These are phyloP conservation scores for Dichomitus squalens DNA, from an alignment of 1,284 basidiomycete species.

Conservation along the genomic window DNA sequence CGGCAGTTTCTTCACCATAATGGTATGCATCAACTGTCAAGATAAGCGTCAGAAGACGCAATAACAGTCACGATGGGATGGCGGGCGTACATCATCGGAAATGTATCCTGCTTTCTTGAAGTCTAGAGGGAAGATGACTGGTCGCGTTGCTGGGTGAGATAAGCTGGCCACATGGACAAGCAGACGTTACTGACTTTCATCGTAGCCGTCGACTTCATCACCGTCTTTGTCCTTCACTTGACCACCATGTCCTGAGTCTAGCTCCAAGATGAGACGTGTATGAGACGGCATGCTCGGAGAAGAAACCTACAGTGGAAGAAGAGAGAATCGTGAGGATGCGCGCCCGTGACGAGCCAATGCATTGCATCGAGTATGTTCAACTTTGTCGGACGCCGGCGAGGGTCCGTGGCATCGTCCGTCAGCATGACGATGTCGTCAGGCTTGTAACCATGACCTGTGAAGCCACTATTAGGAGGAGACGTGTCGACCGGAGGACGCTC, in stretches of 20 bases:
- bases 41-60: not conserved
- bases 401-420: slow-evolving; percentile 69
- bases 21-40: slow-evolving; percentile 55
- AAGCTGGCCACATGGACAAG: not conserved
- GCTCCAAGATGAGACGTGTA: not conserved
- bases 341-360: slow-evolving; percentile 84
- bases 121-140: slow-evolving; percentile 69
- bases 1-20: slow-evolving; percentile 65
- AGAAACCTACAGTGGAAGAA: slow-evolving; percentile 81
- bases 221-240: slow-evolving; percentile 74
- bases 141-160: not conserved
- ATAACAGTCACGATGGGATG: not conserved
- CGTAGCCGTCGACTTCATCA: slow-evolving; percentile 66
- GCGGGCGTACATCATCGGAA: slow-evolving; percentile 69
- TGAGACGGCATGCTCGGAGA: not conserved
- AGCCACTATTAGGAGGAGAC: not conserved
- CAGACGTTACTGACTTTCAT: slow-evolving; percentile 49
- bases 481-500: not conserved
- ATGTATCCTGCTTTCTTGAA: slow-evolving; percentile 70
- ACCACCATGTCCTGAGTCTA: slow-evolving; percentile 85
- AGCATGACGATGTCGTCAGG: slow-evolving; percentile 77
- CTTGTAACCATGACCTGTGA: slow-evolving; percentile 49
- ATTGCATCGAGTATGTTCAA: slow-evolving; percentile 84
- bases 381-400: slow-evolving; percentile 69
- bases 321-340: slow-evolving; percentile 77